Base-by-base conservation (phyloP, 768 basidiomycete species). In the Neoboletus brunneissimus region DNA sequence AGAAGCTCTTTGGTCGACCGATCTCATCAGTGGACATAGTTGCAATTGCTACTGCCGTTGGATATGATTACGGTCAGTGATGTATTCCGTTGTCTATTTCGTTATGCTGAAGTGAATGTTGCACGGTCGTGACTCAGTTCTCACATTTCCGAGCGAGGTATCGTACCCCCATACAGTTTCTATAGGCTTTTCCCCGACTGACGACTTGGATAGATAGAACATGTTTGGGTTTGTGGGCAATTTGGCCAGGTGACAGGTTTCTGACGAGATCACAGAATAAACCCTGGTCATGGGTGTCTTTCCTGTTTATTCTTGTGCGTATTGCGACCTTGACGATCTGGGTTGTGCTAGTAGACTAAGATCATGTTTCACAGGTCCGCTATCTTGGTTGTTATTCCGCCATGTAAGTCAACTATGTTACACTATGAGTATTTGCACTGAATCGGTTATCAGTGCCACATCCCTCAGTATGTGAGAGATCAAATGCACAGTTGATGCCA, bases 61-160 rank as follows among this genome's bases (percentile, higher is more conserved):
- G 4, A 20, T 59, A 59, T 16, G 60, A 62, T 51, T 57, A 51
- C n/a, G 15, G 61, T 55, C 16, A 38, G 53, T 48, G 32, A 47
- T n/a, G 11, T 18, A 18, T 22, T 31, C 3, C 27, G 13, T 13
- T 40, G 7, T 29, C 23, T 25, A 2, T 54, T 37, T 48, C 56
- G 44, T 41, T 13, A 10, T 45, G 45, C 13, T 54, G n/a, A 54
- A 38, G 20, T 12, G 37, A 15, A 29, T 4, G 13, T 3, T 23
- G 1, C 22, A 6, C 4, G 9, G 6, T 27, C 3, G 8, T n/a
- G 23, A 37, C 2, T 10, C 35, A 62, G 62, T 54, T 18, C 57
- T 64, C 38, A 53, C 31, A 2, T 22, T 63, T 49, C 3, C 57
- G 5, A 42, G 16, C 25, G 62, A 63, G 54, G 62, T 59, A 49